Percentiles rank a stretch among this genome's conserved stretches.
Evolutionary conservation across 1,284 basidiomycete species (phyloP).

Genomic region (Pseudozyma thailandica): DNA sequence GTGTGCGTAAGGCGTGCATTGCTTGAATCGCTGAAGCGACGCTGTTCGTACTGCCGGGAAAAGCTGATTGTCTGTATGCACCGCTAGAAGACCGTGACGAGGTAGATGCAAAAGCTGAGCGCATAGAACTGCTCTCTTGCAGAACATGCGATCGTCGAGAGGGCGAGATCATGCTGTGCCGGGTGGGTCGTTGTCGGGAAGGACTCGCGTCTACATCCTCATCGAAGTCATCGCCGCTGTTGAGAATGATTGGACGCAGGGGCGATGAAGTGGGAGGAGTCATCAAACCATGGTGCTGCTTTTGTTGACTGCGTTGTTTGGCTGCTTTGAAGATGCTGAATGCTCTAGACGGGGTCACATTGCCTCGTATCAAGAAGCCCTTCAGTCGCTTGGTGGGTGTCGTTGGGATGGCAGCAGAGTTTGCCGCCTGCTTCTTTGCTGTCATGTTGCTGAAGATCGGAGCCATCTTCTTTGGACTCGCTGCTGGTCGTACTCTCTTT

Average conservation of each 20-base stretch:
- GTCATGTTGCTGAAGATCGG: conserved; percentile 4
- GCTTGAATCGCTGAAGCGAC: conserved; percentile 2
- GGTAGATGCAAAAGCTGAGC: background rate
- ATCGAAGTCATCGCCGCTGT: conserved; percentile 16
- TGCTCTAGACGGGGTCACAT: conserved; percentile 54
- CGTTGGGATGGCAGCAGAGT: conserved; percentile 17
- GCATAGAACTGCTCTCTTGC: conserved; percentile 4
- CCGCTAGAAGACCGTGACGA: background rate
- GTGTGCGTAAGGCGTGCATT: conserved; percentile 15
- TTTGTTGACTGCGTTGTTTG: conserved; percentile 34
- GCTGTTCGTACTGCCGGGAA: conserved; percentile 2
- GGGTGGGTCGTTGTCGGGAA: conserved; percentile 1
- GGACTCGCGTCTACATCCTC: conserved; percentile 11
- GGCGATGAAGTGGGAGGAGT: conserved; percentile 44
- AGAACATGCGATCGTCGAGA: background rate
- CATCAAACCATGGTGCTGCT: conserved; percentile 37
- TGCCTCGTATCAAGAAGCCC: conserved; percentile 50
- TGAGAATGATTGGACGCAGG: conserved; percentile 29
- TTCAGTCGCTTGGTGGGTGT: conserved; percentile 38
- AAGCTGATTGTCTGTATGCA: conserved; percentile 9
- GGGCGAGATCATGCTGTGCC: background rate
- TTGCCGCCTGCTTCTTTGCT: conserved; percentile 23
- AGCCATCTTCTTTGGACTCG: conserved; percentile 18
- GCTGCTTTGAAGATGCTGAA: conserved; percentile 46
- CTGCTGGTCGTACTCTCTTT: background rate